Base-by-base conservation (phyloP, 441 rosid species). In the Erysimum cheiri region DNA sequence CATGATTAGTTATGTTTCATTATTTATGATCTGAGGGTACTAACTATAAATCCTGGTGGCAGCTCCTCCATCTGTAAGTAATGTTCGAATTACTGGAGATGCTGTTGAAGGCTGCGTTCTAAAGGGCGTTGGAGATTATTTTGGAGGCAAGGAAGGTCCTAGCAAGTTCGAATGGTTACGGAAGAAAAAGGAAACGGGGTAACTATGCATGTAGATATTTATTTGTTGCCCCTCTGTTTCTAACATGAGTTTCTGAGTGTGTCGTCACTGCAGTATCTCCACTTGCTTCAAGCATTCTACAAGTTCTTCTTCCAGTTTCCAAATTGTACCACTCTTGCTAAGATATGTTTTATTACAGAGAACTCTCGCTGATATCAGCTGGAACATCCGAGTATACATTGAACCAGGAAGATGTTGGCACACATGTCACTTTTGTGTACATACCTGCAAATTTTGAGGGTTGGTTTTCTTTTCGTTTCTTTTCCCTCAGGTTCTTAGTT, bases 71-170 rank as follows among this genome's bases (percentile, higher is more conserved):
- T 91, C 98, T 7, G 97, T 89, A 54, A 72, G 77, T 73, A 84
- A 91, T 85, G 92, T 91, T 53, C 82, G 57, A 72, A 89, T 96
- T 73, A 44, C 80, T 82, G 99, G 99, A 81, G 97, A 91, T 78
- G 70, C 79, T 73, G 85, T 96, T 76, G 99, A 96, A 85, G 97
- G 95, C 73, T 81, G 77, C 81, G 53, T 78, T 56, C 69, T 96
- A 58, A 92, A 87, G 82, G 98, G 98, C 61, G 84, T 73, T 72
- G 99, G 97, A 49, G 82, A 88, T 73, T 96, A 96, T 87, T 96
- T 92, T 83, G 99, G 99, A 56, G 99, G 99, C 72, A 83, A 80
- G 85, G 99, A 96, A 77, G 98, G 99, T 72, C 98, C 99, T 9
- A 96, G 97, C 92, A 92, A 88, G 87, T 96, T 90, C 74, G 87